Conservation (phyloP, 106 monocot genomes). For the Cymbidium sinense region DNA sequence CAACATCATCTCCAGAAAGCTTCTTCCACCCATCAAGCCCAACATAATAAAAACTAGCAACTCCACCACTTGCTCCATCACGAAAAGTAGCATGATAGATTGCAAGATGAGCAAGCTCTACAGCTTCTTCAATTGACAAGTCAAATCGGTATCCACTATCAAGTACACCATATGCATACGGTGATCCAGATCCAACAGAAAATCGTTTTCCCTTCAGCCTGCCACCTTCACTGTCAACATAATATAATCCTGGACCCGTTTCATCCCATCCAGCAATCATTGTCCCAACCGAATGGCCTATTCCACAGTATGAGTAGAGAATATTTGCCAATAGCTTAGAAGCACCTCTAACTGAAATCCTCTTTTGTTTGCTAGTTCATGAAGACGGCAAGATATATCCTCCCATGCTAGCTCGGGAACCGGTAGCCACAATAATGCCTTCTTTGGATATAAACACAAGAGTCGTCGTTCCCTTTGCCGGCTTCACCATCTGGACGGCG, state of each 20-base stretch:
- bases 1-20: conserved; percentile 88
- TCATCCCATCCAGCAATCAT: conserved; percentile 99
- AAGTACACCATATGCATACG: too few species aligned
- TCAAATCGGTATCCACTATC: conserved; percentile 58
- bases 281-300: conserved; percentile 81
- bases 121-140: conserved; percentile 65
- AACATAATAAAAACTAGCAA: conserved; percentile 77
- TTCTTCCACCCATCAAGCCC: conserved; percentile 90
- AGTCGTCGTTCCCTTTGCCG: too few species aligned
- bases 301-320: too few species aligned
- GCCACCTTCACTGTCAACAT: conserved; percentile 78
- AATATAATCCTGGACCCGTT: conserved; percentile 62
- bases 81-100: conserved; percentile 79
- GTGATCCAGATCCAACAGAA: too few species aligned
- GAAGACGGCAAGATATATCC: conserved; percentile 76
- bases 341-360: conserved; percentile 86
- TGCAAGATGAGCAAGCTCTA: conserved; percentile 59
- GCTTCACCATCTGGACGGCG: too few species aligned
- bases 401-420: too few species aligned
- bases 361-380: conserved; percentile 87
- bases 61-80: too few species aligned
- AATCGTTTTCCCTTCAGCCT: conserved; percentile 65
- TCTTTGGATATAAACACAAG: too few species aligned
- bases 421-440: too few species aligned
- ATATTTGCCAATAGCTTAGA: conserved; percentile 86